phyloP scores from a whole-genome alignment of 257 asterid genomes.

The Verbena officinalis region DNA sequence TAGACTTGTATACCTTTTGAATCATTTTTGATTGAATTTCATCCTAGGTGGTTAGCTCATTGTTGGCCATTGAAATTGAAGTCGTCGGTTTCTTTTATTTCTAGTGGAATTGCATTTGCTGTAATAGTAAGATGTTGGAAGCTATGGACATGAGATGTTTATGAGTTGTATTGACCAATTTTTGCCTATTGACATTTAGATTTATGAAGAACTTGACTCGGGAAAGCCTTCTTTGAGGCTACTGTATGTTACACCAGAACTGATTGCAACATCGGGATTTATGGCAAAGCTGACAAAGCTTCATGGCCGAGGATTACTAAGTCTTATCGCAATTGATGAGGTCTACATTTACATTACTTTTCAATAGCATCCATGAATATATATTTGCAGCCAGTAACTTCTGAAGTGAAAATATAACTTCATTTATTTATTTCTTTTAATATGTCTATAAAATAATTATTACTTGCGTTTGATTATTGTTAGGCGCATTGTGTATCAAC shows the following conservation, averaged over 20 bases:
- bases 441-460: conserved; percentile 25
- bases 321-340: conserved; percentile 92
- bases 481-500: conserved; percentile 98
- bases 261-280: conserved; percentile 85
- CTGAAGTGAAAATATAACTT: conserved; percentile 21
- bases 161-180: conserved; percentile 17
- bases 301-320: conserved; percentile 80
- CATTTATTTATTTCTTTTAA: conserved; percentile 1
- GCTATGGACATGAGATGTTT: conserved; percentile 27
- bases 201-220: conserved; percentile 81
- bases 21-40: not conserved
- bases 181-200: conserved; percentile 45
- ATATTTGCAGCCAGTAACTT: conserved; percentile 28
- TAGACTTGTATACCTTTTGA: not conserved
- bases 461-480: conserved; percentile 31
- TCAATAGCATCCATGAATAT: conserved; percentile 5
- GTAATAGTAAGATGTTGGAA: conserved; percentile 13
- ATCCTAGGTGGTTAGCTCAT: conserved; percentile 13
- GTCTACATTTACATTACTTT: conserved; percentile 38
- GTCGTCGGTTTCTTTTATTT: not conserved
- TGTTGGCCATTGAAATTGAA: conserved; percentile 4
- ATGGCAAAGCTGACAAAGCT: conserved; percentile 71
- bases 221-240: conserved; percentile 88
- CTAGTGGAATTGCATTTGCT: not conserved
- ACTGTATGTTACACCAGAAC: conserved; percentile 93